Conservation (phyloP, 306 rosid genomes). For the Begonia fuchsioides region DNA sequence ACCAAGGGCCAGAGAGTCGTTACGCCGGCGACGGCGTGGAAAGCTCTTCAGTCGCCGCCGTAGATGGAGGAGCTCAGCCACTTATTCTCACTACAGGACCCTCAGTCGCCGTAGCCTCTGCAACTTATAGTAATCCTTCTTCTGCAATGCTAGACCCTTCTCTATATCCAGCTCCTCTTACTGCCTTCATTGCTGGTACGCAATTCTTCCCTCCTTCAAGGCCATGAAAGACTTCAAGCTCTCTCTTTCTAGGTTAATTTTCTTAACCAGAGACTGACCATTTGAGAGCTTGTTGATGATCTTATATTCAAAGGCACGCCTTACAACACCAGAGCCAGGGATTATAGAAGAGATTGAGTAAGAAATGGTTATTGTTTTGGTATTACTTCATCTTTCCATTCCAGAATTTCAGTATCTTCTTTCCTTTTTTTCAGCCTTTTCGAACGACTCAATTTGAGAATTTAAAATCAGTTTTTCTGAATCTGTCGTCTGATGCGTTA, state of each 20-base stretch:
- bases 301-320: background rate
- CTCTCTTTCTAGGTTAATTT: background rate
- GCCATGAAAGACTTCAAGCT: background rate
- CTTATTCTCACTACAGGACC: slow-evolving; percentile 25
- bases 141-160: slow-evolving; percentile 9
- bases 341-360: too few species aligned
- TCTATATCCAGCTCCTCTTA: slow-evolving; percentile 8
- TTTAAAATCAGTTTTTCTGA: too few species aligned
- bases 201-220: slow-evolving; percentile 11
- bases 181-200: slow-evolving; percentile 9
- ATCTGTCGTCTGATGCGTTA: background rate
- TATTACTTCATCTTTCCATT: too few species aligned
- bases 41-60: slow-evolving; percentile 23
- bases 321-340: too few species aligned
- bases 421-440: too few species aligned
- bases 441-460: too few species aligned
- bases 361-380: too few species aligned
- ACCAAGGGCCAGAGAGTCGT: slow-evolving; percentile 35
- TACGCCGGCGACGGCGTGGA: slow-evolving; percentile 17
- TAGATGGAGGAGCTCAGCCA: slow-evolving; percentile 12
- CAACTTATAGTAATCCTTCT: background rate
- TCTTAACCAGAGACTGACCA: background rate
- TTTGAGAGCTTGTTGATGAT: background rate
- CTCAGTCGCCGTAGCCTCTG: background rate
- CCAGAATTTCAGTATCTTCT: too few species aligned